Percentiles rank a stretch among this genome's conserved stretches.
Conservation (phyloP, 768 basidiomycete species). For the Cystofilobasidium ferigula region DNA sequence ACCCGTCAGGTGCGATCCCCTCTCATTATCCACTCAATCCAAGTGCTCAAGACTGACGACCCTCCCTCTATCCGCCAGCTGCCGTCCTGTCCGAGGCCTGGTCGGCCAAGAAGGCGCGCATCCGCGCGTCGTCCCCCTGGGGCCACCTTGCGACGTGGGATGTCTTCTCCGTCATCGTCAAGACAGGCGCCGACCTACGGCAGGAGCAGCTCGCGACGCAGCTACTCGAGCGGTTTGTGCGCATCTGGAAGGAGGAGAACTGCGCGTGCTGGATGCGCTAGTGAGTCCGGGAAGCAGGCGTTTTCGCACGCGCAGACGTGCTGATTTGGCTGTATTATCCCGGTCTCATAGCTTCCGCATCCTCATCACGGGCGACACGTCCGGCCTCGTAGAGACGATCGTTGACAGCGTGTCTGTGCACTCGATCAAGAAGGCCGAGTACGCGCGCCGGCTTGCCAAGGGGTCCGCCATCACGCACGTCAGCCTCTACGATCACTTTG, state of each 20-base stretch:
- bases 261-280: slow-evolving; percentile 89
- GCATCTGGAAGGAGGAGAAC: slow-evolving; percentile 89
- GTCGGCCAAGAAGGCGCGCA: slow-evolving; percentile 86
- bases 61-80: slow-evolving; percentile 37
- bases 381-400: slow-evolving; percentile 93
- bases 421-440: slow-evolving; percentile 98
- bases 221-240: slow-evolving; percentile 79
- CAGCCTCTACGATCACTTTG: slow-evolving; percentile 83
- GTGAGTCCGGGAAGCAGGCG: slow-evolving; percentile 44
- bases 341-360: slow-evolving; percentile 67
- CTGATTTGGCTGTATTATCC: not conserved
- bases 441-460: slow-evolving; percentile 71
- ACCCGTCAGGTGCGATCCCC: slow-evolving; percentile 60
- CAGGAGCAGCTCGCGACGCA: slow-evolving; percentile 97
- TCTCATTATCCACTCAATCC: not conserved
- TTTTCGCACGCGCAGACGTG: not conserved
- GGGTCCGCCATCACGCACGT: slow-evolving; percentile 69
- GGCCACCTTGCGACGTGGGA: slow-evolving; percentile 72
- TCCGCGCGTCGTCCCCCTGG: slow-evolving; percentile 86
- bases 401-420: slow-evolving; percentile 97
- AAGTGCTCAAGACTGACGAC: not conserved
- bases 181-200: slow-evolving; percentile 89
- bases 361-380: slow-evolving; percentile 80
- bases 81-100: slow-evolving; percentile 93
- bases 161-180: slow-evolving; percentile 89